These are phyloP conservation scores for Zygnema circumcarinatum DNA, from an alignment of 139 green algal species.

Conservation along the genomic window DNA sequence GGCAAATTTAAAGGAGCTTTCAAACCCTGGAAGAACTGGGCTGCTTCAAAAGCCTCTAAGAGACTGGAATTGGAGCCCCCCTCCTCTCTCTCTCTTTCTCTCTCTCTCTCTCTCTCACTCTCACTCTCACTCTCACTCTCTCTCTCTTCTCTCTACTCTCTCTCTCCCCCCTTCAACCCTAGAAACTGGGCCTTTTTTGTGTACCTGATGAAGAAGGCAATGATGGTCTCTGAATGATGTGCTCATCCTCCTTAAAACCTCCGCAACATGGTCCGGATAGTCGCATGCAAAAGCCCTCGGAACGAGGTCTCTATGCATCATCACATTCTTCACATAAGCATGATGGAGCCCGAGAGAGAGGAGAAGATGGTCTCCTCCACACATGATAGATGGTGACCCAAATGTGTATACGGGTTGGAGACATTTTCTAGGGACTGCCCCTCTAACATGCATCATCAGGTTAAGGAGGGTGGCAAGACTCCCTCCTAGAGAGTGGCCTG, in stretches of 20 bases:
- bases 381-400: conserved; percentile 87
- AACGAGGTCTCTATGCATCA: conserved; percentile 93
- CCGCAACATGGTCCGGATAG: conserved; percentile 82
- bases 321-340: conserved; percentile 79
- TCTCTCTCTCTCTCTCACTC: too few species aligned
- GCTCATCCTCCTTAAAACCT: conserved; percentile 72
- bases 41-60: too few species aligned
- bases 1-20: too few species aligned
- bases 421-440: conserved; percentile 16
- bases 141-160: too few species aligned
- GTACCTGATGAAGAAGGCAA: conserved; percentile 67
- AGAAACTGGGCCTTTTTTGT: not conserved
- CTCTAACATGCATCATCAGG: conserved; percentile 82
- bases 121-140: too few species aligned
- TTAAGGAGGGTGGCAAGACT: conserved; percentile 82
- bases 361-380: conserved; percentile 65
- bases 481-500: conserved; percentile 91
- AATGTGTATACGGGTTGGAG: conserved; percentile 89
- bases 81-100: too few species aligned
- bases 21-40: too few species aligned
- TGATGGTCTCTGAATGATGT: conserved; percentile 80
- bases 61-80: too few species aligned
- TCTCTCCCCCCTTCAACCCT: too few species aligned
- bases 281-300: conserved; percentile 96
- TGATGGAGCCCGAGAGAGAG: conserved; percentile 63